Percentiles rank a stretch among this genome's conserved stretches.
phyloP scores from a whole-genome alignment of 371 early-diverging fungal genomes.

The Syncephalastrum racemosum region DNA sequence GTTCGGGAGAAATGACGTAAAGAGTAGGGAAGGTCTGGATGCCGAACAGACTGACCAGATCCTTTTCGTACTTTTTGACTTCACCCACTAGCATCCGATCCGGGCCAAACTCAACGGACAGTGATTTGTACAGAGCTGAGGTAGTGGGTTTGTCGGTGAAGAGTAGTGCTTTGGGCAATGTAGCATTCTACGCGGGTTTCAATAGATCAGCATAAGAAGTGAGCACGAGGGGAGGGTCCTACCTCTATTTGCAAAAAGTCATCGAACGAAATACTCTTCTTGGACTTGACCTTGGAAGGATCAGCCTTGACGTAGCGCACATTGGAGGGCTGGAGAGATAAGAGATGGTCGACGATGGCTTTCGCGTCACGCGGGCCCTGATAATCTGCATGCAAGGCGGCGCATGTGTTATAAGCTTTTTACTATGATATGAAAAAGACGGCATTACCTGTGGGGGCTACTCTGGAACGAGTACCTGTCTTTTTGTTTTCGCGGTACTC shows the following conservation, averaged over 20 bases:
- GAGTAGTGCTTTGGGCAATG: slow-evolving; percentile 67
- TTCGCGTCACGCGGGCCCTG: slow-evolving; percentile 79
- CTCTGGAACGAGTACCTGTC: slow-evolving; percentile 49
- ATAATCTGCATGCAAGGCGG: slow-evolving; percentile 63
- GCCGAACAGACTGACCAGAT: slow-evolving; percentile 51
- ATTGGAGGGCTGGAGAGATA: slow-evolving; percentile 60
- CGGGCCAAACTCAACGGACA: slow-evolving; percentile 72
- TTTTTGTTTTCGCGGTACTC: slow-evolving; percentile 43
- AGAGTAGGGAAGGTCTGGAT: slow-evolving; percentile 65
- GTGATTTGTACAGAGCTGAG: slow-evolving; percentile 81
- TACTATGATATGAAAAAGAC: background rate
- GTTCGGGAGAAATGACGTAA: slow-evolving; percentile 51
- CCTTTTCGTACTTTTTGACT: slow-evolving; percentile 58
- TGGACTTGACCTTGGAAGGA: slow-evolving; percentile 49
- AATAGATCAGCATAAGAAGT: background rate
- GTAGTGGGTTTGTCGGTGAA: slow-evolving; percentile 74
- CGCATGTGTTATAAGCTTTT: background rate
- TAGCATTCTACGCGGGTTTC: slow-evolving; percentile 29
- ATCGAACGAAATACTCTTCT: slow-evolving; percentile 54
- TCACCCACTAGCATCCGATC: slow-evolving; percentile 73
- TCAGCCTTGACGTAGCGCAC: slow-evolving; percentile 53
- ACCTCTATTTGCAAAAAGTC: slow-evolving; percentile 56
- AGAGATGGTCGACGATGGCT: slow-evolving; percentile 70
- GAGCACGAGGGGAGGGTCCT: slow-evolving; percentile 23
- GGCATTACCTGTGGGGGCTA: slow-evolving; percentile 41